Evolutionary conservation across 2,329 filamentous ascomycete genomes (phyloP), one percentile per base, ranked within the genome.

Genomic region (Sclerotinia minor): DNA sequence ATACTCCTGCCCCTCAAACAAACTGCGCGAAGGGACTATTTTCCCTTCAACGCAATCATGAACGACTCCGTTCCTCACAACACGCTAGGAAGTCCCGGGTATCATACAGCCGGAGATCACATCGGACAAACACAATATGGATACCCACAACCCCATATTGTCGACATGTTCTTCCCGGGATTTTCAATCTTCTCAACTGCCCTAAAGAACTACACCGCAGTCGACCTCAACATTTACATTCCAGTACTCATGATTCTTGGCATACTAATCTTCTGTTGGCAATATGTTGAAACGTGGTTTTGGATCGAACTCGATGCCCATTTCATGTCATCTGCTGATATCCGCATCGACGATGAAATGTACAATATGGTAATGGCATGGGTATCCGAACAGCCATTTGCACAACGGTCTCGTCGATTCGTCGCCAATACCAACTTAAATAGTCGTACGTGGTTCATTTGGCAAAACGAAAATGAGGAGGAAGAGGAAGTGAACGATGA

Each of bases 361-460:
- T 92, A 90, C 79, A 88, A 88, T 74, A 89, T 90, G 73, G 74
- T 91, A 52, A 90, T 91, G 87, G 82, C 82, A 35, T 92, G 89
- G 89, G 83, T 91, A 2, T 83, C 88, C 2, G 78, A 80, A 45
- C 89, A 92, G 76, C 77, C 79, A 4, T 90, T 91, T 71, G 82
- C 87, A 26, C 82, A 84, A 69, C 79, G 80, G 6, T 85, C 87
- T 0, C 85, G 86, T 19, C 83, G 83, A 55, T 89, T 90, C 71
- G 82, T 91, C 15, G 89, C 86, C 52, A 89, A 88, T 74, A 89
- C 87, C 7, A 85, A 84, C 72, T 75, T 88, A 47, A 85, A 82
- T 73, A 85, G 82, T 3, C 80, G 84, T 19, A 79, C 77, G 63
- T 86, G 82, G 80, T 81, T 79, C 67, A 73, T 85, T 24, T 84